phyloP scores from a whole-genome alignment of 495 filamentous ascomycete species.

The Staphylotrichum tortipilum region DNA sequence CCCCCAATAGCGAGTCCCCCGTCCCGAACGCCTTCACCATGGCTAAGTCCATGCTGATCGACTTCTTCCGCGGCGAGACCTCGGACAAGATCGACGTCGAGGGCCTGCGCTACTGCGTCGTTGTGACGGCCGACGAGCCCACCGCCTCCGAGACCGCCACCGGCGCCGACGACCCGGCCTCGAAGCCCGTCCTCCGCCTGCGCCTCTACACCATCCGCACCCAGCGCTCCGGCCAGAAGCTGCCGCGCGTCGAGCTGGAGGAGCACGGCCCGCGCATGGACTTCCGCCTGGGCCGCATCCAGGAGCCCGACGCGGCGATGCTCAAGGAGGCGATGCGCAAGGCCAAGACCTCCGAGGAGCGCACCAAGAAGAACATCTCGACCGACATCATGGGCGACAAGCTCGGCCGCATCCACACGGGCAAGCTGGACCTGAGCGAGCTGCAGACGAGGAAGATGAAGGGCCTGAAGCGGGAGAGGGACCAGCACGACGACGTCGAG shows the following conservation, averaged over 20 bases:
- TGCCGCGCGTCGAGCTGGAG: conserved; percentile 86
- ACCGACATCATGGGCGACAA: conserved; percentile 93
- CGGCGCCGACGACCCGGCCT: conserved; percentile 42
- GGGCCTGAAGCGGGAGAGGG: conserved; percentile 75
- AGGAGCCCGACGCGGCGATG: conserved; percentile 63
- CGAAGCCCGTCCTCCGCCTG: conserved; percentile 66
- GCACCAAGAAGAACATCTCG: conserved; percentile 88
- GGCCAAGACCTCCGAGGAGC: conserved; percentile 62
- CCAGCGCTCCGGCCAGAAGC: conserved; percentile 72
- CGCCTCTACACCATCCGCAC: conserved; percentile 78
- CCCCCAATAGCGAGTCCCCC: conserved; percentile 49
- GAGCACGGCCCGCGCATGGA: conserved; percentile 95
- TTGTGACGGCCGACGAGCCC: conserved; percentile 69
- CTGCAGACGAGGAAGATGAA: conserved; percentile 99
- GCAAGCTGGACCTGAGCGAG: conserved; percentile 77
- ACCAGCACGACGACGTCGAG: conserved; percentile 27
- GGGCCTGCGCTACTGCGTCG: conserved; percentile 81
- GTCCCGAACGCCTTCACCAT: conserved; percentile 66
- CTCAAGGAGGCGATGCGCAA: conserved; percentile 88
- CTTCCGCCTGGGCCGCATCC: conserved; percentile 75
- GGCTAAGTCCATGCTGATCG: conserved; percentile 77
- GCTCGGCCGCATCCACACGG: conserved; percentile 84
- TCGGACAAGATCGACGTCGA: conserved; percentile 80
- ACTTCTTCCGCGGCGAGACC: conserved; percentile 72
- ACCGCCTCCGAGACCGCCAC: conserved; percentile 7